Conservation (phyloP, 805 yeast species). For the Ogataea minuta region DNA sequence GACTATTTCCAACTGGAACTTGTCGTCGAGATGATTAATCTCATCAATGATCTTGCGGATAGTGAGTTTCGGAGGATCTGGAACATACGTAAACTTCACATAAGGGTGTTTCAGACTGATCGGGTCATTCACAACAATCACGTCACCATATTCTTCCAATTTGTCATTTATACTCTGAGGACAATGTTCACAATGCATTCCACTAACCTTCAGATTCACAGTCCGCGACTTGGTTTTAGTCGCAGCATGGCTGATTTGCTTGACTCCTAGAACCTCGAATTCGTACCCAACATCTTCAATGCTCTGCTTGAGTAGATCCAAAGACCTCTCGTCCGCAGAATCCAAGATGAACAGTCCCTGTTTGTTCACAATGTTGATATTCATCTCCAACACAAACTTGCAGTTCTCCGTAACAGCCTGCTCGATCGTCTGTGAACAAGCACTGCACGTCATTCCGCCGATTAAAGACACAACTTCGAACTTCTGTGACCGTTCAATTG, state of each 20-base stretch:
- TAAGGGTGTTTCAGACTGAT: conserved; percentile 54
- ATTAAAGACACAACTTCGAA: conserved; percentile 58
- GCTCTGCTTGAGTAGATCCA: conserved; percentile 44
- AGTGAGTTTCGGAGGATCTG: conserved; percentile 51
- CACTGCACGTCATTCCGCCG: conserved; percentile 75
- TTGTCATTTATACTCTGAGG: conserved; percentile 54
- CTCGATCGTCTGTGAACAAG: conserved; percentile 58
- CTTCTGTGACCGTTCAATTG: conserved; percentile 48
- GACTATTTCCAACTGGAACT: conserved; percentile 51
- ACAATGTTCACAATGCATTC: conserved; percentile 72
- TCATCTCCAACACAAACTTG: conserved; percentile 51
- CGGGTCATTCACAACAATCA: conserved; percentile 54
- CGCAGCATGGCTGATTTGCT: conserved; percentile 46
- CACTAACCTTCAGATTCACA: conserved; percentile 53
- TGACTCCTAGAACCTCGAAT: conserved; percentile 44
- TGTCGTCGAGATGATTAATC: conserved; percentile 43
- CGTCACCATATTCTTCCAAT: conserved; percentile 52
- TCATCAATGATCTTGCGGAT: conserved; percentile 54
- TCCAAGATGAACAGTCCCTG: conserved; percentile 61
- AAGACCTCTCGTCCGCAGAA: conserved; percentile 34
- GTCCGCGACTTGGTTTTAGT: conserved; percentile 51
- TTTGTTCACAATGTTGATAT: conserved; percentile 58
- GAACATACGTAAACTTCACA: conserved; percentile 64
- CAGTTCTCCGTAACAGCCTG: conserved; percentile 43
- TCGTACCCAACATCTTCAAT: conserved; percentile 71